Percentiles rank a stretch among this genome's conserved stretches.
These are phyloP conservation scores for Verticillium isaacii DNA, from an alignment of 2,329 filamentous ascomycete genomes.

Conservation along the genomic window DNA sequence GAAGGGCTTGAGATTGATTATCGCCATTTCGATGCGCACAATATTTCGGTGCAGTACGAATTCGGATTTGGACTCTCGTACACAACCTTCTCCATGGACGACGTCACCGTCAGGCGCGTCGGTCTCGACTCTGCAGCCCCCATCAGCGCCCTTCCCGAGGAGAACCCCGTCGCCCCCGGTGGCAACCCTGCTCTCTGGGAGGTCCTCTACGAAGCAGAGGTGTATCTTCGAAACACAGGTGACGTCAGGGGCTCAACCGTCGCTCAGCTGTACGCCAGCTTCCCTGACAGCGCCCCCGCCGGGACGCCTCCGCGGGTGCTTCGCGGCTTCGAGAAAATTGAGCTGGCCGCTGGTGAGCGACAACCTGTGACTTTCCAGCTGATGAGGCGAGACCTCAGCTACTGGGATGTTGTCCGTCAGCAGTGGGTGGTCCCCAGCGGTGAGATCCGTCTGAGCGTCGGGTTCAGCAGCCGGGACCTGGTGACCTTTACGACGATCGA, in stretches of 20 bases:
- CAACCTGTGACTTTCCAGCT: conserved; percentile 34
- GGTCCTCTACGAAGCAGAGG: conserved; percentile 37
- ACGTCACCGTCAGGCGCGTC: conserved; percentile 23
- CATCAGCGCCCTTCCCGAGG: conserved; percentile 20
- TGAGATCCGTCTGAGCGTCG: no score
- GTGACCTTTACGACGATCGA: no score
- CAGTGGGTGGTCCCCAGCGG: no score
- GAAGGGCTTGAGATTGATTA: conserved; percentile 48
- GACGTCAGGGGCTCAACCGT: conserved; percentile 22
- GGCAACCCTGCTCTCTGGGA: conserved; percentile 52
- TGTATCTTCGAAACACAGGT: conserved; percentile 50
- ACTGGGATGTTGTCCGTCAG: conserved; percentile 33
- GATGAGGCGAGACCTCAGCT: conserved; percentile 44
- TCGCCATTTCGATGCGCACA: conserved; percentile 43
- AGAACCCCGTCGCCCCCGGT: conserved; percentile 35
- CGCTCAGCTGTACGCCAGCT: conserved; percentile 19
- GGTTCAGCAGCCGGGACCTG: no score
- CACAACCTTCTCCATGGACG: conserved; percentile 37
- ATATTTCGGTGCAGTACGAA: conserved; percentile 44
- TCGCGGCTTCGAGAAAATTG: conserved; percentile 44
- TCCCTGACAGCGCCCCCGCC: no score
- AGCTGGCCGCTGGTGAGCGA: conserved; percentile 29
- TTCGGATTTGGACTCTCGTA: conserved; percentile 53
- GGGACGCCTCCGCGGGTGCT: conserved; percentile 29
- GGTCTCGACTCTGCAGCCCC: conserved; percentile 26